A percentile compares a stretch with the other conserved stretches of the same genome.
phyloP scores from a whole-genome alignment of 2,329 filamentous ascomycete species.

The Diaporthe citri region DNA sequence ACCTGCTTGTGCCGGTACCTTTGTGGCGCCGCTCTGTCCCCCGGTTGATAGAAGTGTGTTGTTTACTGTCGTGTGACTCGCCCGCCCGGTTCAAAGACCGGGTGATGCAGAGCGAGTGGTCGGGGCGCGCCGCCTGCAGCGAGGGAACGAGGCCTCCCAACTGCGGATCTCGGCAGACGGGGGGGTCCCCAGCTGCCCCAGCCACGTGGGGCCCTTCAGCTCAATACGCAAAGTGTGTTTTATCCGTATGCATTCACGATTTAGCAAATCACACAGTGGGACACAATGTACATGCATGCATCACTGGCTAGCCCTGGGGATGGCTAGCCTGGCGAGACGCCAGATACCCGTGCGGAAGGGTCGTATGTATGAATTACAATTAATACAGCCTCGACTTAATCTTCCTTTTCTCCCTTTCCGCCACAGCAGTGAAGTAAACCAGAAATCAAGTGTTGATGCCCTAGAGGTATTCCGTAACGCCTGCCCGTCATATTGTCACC shows the following conservation, averaged over 20 bases:
- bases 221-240: neutral
- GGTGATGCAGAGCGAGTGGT: neutral
- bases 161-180: constrained; percentile 17
- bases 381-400: neutral
- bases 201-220: neutral
- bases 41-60: neutral
- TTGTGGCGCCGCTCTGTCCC: neutral
- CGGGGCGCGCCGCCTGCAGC: neutral
- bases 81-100: neutral
- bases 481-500: neutral
- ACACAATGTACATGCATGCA: neutral
- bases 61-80: neutral
- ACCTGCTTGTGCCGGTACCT: neutral
- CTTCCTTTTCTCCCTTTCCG: neutral
- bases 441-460: neutral
- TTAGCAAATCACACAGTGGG: neutral
- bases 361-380: constrained; percentile 18
- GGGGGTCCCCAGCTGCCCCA: neutral
- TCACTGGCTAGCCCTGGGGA: neutral
- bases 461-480: constrained; percentile 28
- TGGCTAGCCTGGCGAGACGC: neutral
- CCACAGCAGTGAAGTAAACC: neutral
- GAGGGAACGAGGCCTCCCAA: constrained; percentile 17
- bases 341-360: neutral
- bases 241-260: neutral